Evolutionary conservation across 257 asterid genomes (phyloP).

Genomic region (Thymus quinquecostatus): DNA sequence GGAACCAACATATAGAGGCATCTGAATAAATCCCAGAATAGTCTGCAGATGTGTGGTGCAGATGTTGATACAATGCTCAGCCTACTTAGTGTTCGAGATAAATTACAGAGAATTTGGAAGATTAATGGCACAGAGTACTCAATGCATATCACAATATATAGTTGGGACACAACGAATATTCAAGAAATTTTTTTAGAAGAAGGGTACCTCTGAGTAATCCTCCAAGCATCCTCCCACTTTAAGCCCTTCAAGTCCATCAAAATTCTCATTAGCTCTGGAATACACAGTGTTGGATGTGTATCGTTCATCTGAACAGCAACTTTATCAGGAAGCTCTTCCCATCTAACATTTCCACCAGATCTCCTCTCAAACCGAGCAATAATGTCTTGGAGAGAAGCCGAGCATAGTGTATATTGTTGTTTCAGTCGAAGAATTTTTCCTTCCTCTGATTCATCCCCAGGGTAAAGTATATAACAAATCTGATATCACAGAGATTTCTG

Average conservation of each 20-base stretch:
- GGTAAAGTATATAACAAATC: constrained; percentile 83
- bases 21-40: no score
- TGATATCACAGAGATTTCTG: constrained; percentile 39
- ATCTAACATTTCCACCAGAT: constrained; percentile 56
- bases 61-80: background rate
- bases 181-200: constrained; percentile 11
- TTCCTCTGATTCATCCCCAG: constrained; percentile 78
- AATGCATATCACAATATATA: background rate
- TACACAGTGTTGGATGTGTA: constrained; percentile 89
- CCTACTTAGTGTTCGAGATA: background rate
- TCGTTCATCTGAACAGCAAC: constrained; percentile 96
- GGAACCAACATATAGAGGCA: no score
- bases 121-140: background rate
- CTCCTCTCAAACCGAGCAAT: constrained; percentile 77
- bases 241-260: constrained; percentile 80
- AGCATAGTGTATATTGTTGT: constrained; percentile 87
- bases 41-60: background rate
- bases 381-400: constrained; percentile 92
- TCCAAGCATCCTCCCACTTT: constrained; percentile 86
- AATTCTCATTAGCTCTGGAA: constrained; percentile 84
- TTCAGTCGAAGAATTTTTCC: constrained; percentile 77
- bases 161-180: background rate
- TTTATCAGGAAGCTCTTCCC: constrained; percentile 87
- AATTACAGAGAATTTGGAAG: background rate
- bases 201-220: constrained; percentile 67